phyloP scores from a whole-genome alignment of 1,284 basidiomycete genomes.

The Melampsora larici-populina region DNA sequence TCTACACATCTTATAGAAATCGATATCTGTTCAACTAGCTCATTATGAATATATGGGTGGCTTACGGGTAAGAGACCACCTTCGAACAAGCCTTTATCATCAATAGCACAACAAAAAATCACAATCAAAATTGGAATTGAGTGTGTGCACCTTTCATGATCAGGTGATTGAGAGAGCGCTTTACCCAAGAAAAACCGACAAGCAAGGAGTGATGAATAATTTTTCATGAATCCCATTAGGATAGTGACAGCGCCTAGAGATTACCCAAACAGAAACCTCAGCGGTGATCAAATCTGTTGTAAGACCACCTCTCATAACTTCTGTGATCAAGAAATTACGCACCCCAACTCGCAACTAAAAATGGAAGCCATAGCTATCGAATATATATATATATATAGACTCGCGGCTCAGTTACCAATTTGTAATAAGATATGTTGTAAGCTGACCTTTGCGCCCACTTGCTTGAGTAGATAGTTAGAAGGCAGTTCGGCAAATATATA shows the following conservation, averaged over 20 bases:
- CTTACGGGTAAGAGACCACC: constrained; percentile 38
- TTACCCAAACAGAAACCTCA: no score
- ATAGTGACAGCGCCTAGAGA: not conserved
- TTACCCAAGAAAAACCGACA: constrained; percentile 29
- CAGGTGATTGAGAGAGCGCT: not conserved
- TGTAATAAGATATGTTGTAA: not conserved
- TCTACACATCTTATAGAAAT: no score
- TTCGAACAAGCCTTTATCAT: constrained; percentile 42
- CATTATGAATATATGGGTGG: not conserved
- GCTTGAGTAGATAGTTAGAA: constrained; percentile 46
- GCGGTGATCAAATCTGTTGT: not conserved
- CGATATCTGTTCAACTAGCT: not conserved
- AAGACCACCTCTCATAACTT: no score
- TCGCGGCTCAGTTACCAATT: not conserved
- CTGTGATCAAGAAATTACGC: not conserved
- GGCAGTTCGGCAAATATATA: constrained; percentile 46
- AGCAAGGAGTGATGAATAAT: constrained; percentile 18
- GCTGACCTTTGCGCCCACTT: constrained; percentile 46
- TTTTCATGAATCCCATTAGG: not conserved
- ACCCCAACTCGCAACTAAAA: constrained; percentile 39
- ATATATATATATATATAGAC: no score
- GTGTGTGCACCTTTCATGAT: no score
- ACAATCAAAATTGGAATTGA: no score
- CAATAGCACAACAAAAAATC: not conserved
- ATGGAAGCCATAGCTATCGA: constrained; percentile 38